Percentiles rank a stretch among this genome's conserved stretches.
Conservation (phyloP, 129 eudicot species). For the Chrysanthemum seticuspe region DNA sequence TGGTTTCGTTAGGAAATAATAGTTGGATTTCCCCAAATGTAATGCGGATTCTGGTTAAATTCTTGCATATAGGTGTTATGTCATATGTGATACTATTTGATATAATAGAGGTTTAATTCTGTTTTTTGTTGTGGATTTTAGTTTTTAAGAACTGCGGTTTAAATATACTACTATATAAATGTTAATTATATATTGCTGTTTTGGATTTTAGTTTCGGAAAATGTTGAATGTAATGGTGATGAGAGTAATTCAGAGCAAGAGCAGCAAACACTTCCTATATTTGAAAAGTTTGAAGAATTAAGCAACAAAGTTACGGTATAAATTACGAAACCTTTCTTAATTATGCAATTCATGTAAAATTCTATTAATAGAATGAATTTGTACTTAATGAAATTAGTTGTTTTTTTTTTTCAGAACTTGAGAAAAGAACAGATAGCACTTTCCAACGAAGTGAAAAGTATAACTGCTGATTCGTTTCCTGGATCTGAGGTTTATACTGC, state of each 20-base stretch:
- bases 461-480: constrained; percentile 62
- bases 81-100: too few species aligned
- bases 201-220: constrained; percentile 33
- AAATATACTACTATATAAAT: too few species aligned
- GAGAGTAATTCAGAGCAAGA: constrained; percentile 29
- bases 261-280: constrained; percentile 56
- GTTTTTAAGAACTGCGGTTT: too few species aligned
- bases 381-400: too few species aligned
- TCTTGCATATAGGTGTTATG: too few species aligned
- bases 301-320: constrained; percentile 64
- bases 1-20: too few species aligned
- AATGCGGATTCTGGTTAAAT: too few species aligned
- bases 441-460: constrained; percentile 67
- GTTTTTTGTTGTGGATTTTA: background rate
- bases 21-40: too few species aligned
- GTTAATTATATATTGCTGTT: background rate
- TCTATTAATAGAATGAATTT: background rate
- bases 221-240: constrained; percentile 32
- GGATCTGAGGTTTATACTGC: constrained; percentile 63
- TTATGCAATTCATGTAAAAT: background rate
- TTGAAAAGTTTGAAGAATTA: constrained; percentile 54
- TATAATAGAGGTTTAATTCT: background rate
- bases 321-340: background rate
- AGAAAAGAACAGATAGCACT: constrained; percentile 62
- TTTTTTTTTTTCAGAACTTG: constrained; percentile 42